These are phyloP conservation scores for Diplodia scrobiculata DNA, from an alignment of 2,329 filamentous ascomycete species.

Conservation along the genomic window DNA sequence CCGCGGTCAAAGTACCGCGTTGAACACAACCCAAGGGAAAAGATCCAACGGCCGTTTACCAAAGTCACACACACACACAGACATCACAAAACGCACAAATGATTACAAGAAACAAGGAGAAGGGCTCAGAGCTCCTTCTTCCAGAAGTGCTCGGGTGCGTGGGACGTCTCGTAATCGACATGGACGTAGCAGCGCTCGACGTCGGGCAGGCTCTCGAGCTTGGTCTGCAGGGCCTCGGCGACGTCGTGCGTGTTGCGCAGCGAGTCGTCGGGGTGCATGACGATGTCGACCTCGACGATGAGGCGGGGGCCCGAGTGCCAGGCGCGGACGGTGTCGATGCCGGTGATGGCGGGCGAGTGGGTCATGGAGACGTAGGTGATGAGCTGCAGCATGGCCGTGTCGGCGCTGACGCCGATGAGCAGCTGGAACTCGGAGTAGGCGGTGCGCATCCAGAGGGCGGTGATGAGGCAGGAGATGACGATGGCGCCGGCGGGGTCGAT, in stretches of 20 bases:
- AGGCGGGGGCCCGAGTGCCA: slow-evolving; percentile 88
- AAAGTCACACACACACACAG: too few relatives aligned
- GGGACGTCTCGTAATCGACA: slow-evolving; percentile 94
- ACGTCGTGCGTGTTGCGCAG: slow-evolving; percentile 85
- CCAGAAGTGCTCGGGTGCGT: slow-evolving; percentile 81
- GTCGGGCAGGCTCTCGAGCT: slow-evolving; percentile 87
- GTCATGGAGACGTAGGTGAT: slow-evolving; percentile 92
- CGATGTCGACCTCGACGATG: slow-evolving; percentile 93
- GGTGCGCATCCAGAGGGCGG: slow-evolving; percentile 77
- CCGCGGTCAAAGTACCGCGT: too few relatives aligned
- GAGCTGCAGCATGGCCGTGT: slow-evolving; percentile 82
- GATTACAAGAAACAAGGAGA: not conserved
- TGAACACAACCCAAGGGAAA: too few relatives aligned
- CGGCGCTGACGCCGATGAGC: slow-evolving; percentile 84
- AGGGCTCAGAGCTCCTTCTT: slow-evolving; percentile 62
- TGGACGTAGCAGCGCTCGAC: slow-evolving; percentile 95
- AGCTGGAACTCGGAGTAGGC: slow-evolving; percentile 88
- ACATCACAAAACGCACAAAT: not conserved
- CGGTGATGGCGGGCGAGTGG: slow-evolving; percentile 75
- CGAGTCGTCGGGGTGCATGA: slow-evolving; percentile 77
- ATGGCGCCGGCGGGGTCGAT: slow-evolving; percentile 92
- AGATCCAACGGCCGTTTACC: too few relatives aligned
- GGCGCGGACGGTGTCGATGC: slow-evolving; percentile 92
- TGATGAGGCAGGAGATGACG: slow-evolving; percentile 75
- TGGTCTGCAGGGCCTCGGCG: slow-evolving; percentile 89